Conservation (phyloP, 495 filamentous ascomycete genomes). For the Evansstolkia leycettana region DNA sequence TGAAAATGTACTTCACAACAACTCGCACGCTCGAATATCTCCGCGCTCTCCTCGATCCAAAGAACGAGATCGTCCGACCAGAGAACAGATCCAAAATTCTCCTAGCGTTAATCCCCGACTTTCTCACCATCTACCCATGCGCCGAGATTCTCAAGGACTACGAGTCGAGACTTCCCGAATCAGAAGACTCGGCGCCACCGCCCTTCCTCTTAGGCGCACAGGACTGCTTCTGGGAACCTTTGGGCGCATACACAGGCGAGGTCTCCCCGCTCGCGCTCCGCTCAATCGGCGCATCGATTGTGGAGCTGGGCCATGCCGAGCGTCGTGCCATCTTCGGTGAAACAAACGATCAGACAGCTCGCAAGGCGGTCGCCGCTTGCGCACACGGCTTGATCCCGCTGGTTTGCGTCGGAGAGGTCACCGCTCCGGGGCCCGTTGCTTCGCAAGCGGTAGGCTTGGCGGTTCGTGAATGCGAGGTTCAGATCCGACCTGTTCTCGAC, state of each 20-base stretch:
- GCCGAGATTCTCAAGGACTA: conserved; percentile 35
- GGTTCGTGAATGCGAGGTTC: conserved; percentile 48
- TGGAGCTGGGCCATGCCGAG: conserved; percentile 75
- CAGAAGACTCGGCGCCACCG: conserved; percentile 11
- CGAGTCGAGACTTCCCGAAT: conserved; percentile 17
- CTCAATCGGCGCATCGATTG: conserved; percentile 52
- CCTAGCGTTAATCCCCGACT: conserved; percentile 73
- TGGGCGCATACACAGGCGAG: conserved; percentile 66
- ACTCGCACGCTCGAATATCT: conserved; percentile 51
- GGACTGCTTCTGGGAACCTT: conserved; percentile 49
- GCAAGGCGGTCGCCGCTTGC: conserved; percentile 54
- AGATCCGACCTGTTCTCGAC: conserved; percentile 48
- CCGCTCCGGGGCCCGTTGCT: conserved; percentile 31
- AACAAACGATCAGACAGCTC: conserved; percentile 47
- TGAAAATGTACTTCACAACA: conserved; percentile 77
- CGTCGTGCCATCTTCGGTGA: conserved; percentile 56
- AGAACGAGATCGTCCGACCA: conserved; percentile 24
- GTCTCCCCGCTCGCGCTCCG: conserved; percentile 54
- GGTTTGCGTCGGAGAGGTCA: conserved; percentile 66
- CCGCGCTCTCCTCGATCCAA: conserved; percentile 37
- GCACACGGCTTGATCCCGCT: conserved; percentile 62
- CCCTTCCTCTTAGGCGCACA: conserved; percentile 60
- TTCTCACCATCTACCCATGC: conserved; percentile 50
- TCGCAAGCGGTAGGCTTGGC: conserved; percentile 44
- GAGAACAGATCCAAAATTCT: conserved; percentile 61